These are phyloP conservation scores for Laguncularia racemosa DNA, from an alignment of 345 rosid species.

Conservation along the genomic window DNA sequence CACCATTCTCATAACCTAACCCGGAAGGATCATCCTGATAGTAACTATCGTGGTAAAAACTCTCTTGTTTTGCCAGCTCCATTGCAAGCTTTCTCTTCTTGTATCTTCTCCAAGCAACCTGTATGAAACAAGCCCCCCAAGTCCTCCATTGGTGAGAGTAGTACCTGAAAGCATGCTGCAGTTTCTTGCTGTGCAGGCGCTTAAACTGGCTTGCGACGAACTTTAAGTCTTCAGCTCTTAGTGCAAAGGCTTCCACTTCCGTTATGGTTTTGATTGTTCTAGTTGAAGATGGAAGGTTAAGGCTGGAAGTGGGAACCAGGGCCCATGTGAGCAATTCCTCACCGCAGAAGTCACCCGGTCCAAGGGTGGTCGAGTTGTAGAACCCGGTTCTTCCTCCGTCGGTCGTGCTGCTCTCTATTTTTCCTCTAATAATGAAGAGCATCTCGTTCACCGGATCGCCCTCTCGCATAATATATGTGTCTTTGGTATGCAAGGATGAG, in stretches of 20 bases:
- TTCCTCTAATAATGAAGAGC: constrained; percentile 87
- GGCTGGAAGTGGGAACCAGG: constrained; percentile 34
- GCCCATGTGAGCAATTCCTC: constrained; percentile 93
- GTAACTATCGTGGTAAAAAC: constrained; percentile 10
- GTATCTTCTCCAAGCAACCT: constrained; percentile 69
- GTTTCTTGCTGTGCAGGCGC: constrained; percentile 74
- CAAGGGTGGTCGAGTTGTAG: constrained; percentile 65
- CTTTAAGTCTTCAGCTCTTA: constrained; percentile 65
- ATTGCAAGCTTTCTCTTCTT: constrained; percentile 49
- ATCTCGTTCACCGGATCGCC: constrained; percentile 89
- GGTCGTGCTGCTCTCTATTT: constrained; percentile 79
- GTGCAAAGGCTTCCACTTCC: constrained; percentile 78
- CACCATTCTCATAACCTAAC: not conserved
- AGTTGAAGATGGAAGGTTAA: constrained; percentile 63
- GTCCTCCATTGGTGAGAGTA: constrained; percentile 92
- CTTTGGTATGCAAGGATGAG: constrained; percentile 63
- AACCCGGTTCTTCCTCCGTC: constrained; percentile 78
- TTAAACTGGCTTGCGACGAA: constrained; percentile 78
- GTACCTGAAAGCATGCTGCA: constrained; percentile 90
- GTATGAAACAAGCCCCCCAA: constrained; percentile 74
- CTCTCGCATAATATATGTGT: constrained; percentile 51
- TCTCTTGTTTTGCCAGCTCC: constrained; percentile 61
- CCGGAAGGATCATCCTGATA: not conserved
- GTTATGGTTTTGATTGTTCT: constrained; percentile 52
- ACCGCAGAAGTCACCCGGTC: constrained; percentile 79